Evolutionary conservation across 176 grass and related monocot species (phyloP).

Genomic region (Hsuehochloa calcarea): DNA sequence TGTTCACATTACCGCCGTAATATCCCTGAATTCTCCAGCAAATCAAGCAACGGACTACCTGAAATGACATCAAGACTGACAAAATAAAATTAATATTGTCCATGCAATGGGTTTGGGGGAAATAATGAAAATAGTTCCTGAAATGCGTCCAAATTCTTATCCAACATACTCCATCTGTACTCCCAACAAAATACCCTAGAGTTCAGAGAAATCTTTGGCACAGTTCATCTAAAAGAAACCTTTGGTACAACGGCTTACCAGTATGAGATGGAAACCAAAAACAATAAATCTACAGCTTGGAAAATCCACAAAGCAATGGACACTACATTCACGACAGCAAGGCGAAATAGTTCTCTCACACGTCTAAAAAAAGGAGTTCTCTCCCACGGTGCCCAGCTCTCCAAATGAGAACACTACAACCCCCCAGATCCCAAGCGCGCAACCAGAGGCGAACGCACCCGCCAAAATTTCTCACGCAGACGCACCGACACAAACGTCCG

Average conservation of each 20-base stretch:
- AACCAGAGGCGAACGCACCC: not conserved
- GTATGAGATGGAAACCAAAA: not conserved
- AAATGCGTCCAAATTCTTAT: not conserved
- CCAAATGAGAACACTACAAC: conserved; percentile 13
- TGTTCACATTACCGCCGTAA: not conserved
- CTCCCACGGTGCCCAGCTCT: not conserved
- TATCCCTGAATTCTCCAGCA: not conserved
- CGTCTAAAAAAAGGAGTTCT: not conserved
- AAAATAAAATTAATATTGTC: not conserved
- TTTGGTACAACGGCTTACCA: not conserved
- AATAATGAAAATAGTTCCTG: conserved; percentile 4
- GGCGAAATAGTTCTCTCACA: conserved; percentile 4
- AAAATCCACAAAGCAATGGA: not conserved
- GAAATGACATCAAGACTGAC: conserved; percentile 5
- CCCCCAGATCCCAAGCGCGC: conserved; percentile 33
- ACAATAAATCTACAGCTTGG: not conserved
- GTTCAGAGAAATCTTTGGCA: not conserved
- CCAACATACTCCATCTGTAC: not conserved
- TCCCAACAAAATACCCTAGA: not conserved
- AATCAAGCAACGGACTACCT: conserved; percentile 5
- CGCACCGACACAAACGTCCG: conserved; percentile 31
- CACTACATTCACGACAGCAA: conserved; percentile 12
- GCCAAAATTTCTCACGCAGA: not conserved
- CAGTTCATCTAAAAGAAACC: not conserved
- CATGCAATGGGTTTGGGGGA: not conserved